phyloP scores from a whole-genome alignment of 2,329 filamentous ascomycete genomes.

The Pseudocercospora musae region DNA sequence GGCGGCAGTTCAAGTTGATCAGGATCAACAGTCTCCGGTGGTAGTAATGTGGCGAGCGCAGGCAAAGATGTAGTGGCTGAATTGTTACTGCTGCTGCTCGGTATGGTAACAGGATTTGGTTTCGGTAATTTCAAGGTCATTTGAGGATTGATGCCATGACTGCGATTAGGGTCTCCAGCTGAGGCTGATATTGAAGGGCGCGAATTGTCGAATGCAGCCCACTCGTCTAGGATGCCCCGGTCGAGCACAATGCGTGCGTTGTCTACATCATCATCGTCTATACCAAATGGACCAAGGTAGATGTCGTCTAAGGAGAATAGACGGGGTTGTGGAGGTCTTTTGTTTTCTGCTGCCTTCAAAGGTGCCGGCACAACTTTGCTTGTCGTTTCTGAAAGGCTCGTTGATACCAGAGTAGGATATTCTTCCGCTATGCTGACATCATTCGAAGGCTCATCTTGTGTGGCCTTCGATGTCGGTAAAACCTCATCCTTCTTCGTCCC shows the following conservation, averaged over 20 bases:
- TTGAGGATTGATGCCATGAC: constrained; percentile 26
- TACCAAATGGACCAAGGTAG: constrained; percentile 28
- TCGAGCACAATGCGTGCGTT: constrained; percentile 34
- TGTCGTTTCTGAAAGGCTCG: not conserved
- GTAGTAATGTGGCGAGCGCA: constrained; percentile 10
- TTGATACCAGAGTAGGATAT: not conserved
- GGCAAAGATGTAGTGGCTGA: constrained; percentile 13
- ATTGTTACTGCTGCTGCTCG: not conserved
- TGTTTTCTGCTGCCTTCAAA: not conserved
- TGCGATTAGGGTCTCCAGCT: constrained; percentile 3
- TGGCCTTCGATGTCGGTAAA: not conserved
- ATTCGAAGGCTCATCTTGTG: not conserved
- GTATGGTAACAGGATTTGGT: constrained; percentile 17
- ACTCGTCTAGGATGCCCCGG: constrained; percentile 35
- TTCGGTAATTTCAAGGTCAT: constrained; percentile 28
- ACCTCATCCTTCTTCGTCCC: not conserved
- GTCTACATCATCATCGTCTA: constrained; percentile 24
- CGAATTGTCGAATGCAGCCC: constrained; percentile 21
- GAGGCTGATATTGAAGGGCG: not conserved
- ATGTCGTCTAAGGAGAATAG: constrained; percentile 30
- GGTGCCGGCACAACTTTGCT: not conserved
- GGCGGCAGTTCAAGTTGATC: constrained; percentile 33
- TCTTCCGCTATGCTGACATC: not conserved
- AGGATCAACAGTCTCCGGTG: constrained; percentile 13
- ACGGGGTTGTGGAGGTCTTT: constrained; percentile 14